These are phyloP conservation scores for Helicostylum pulchrum DNA, from an alignment of 192 early-diverging fungal genomes.

Conservation along the genomic window DNA sequence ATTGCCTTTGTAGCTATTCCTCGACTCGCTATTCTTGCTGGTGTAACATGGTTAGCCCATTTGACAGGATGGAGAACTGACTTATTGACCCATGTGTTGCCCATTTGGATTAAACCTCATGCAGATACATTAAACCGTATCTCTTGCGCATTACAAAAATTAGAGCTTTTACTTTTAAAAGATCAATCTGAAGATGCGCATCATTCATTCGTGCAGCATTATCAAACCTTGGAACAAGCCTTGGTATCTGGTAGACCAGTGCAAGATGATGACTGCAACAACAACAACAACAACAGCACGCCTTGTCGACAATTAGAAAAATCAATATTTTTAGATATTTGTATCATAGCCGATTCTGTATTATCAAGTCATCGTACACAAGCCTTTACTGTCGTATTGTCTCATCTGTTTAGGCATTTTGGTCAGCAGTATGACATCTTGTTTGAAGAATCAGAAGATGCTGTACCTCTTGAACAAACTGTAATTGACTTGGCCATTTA, in stretches of 20 bases:
- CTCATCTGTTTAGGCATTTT: conserved; percentile 6
- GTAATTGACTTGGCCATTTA: background rate
- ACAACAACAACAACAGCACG: no score
- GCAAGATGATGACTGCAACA: background rate
- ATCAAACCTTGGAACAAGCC: background rate
- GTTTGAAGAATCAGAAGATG: background rate
- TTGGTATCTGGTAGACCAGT: background rate
- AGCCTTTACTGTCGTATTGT: background rate
- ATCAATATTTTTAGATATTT: conserved; percentile 8
- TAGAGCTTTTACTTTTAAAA: background rate
- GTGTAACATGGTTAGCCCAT: conserved; percentile 14
- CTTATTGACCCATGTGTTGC: background rate
- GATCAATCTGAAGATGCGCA: background rate
- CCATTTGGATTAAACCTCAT: background rate
- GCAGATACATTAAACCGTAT: background rate
- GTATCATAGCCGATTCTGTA: conserved; percentile 1
- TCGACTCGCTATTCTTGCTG: conserved; percentile 10
- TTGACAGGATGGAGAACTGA: conserved; percentile 11
- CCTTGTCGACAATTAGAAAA: background rate
- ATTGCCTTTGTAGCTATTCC: conserved; percentile 5
- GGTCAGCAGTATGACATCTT: background rate
- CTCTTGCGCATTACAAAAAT: background rate
- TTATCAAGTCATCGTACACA: conserved; percentile 4
- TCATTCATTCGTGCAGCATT: background rate
- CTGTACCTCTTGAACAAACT: background rate